Evolutionary conservation across 352 stramenopile genomes (phyloP), one percentile per base, ranked within the genome.

Genomic region (Globisporangium acanthophoron): DNA sequence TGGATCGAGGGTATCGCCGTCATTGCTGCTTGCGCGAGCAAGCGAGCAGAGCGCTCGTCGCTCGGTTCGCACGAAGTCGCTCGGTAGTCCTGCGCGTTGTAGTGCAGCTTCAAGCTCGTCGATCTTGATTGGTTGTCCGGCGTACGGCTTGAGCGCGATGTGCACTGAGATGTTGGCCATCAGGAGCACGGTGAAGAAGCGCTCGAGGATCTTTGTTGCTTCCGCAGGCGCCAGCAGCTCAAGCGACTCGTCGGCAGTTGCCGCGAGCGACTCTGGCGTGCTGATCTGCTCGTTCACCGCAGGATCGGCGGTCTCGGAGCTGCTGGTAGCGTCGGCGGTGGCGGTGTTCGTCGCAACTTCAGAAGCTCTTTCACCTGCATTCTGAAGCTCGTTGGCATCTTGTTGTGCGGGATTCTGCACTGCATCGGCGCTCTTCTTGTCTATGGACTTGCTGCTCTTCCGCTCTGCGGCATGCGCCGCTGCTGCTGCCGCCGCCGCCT

Each of bases 161-260:
- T 64, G 61, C 15, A 51, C 56, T 12, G 61, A 50, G 24, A 62
- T 20, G 40, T 52, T 59, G 7, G 65, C 65, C 61, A 69, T 66
- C 8, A 69, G 6, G 31, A 69, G 52, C 33, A 69, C 65, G 2
- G 56, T 66, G 53, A 71, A 71, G 52, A 71, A 66, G n/a, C 59
- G 39, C 18, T 69, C 61, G 20, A 71, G 35, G 37, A 68, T 31
- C 39, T 57, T 24, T 3, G 15, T 46, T 16, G 46, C 58, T 43
- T 66, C 59, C 8, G 52, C 9, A 0, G 31, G 48, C 8, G 33
- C 33, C 8, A 39, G 33, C 8, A 39, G 12, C 33, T 39, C 33
- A 9, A 39, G 33, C 9, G 33, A 9, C 8, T 39, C 18, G 55
- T 52, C 18, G 3, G 7, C 2, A 8, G 3, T 2, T 53, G 15